These are phyloP conservation scores for Micromonas commoda DNA, from an alignment of 139 green algal genomes.

Conservation along the genomic window DNA sequence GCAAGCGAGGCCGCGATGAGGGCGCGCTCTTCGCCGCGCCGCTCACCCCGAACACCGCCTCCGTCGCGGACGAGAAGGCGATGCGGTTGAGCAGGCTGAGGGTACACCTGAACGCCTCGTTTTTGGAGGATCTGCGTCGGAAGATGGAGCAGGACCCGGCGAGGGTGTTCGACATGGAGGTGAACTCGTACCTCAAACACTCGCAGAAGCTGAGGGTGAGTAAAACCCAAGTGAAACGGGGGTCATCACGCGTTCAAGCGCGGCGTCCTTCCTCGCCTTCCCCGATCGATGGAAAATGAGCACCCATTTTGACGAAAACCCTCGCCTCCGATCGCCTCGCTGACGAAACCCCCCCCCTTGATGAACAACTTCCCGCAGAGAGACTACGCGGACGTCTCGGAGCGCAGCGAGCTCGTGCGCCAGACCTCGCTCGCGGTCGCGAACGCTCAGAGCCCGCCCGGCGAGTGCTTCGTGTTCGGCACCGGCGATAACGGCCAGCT, in stretches of 20 bases:
- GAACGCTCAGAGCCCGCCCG: not conserved
- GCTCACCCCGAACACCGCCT: not conserved
- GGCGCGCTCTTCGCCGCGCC: not conserved
- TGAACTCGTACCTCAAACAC: not conserved
- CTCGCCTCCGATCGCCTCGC: too few species aligned
- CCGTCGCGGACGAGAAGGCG: too few species aligned
- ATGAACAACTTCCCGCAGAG: too few species aligned
- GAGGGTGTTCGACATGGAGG: not conserved
- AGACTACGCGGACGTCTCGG: constrained; percentile 11
- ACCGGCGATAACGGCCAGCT: constrained; percentile 59
- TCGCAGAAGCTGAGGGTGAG: not conserved
- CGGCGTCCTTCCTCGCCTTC: too few species aligned
- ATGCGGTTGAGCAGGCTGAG: too few species aligned
- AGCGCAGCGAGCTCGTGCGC: not conserved
- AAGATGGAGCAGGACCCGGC: not conserved
- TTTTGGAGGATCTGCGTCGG: not conserved
- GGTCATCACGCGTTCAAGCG: too few species aligned
- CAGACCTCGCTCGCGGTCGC: not conserved
- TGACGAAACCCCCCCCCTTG: too few species aligned
- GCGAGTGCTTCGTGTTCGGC: constrained; percentile 23
- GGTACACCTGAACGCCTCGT: not conserved
- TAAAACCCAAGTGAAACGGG: too few species aligned
- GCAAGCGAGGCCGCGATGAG: not conserved
- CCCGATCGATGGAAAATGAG: too few species aligned
- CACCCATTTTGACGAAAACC: too few species aligned